Percentiles rank a stretch among this genome's conserved stretches.
Conservation (phyloP, 2,329 filamentous ascomycete species). For the Penicillium sp. region DNA sequence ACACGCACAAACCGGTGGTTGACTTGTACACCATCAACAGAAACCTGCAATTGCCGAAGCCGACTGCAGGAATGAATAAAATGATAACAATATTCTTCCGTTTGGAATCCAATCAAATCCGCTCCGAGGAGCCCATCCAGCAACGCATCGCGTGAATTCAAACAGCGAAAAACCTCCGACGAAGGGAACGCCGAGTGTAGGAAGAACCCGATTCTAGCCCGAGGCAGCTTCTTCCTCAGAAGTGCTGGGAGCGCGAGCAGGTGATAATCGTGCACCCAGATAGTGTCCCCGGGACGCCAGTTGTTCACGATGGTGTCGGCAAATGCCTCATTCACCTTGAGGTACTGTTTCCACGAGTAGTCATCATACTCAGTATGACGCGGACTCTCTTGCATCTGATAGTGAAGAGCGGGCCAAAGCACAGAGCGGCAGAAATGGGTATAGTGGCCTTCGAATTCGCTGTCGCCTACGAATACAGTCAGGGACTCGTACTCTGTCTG, state of each 20-base stretch:
- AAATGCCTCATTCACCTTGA: constrained; percentile 87
- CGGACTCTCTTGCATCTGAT: constrained; percentile 93
- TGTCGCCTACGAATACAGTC: constrained; percentile 82
- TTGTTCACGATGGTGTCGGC: constrained; percentile 83
- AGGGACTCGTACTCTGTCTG: constrained; percentile 79
- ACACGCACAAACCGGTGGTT: constrained; percentile 90
- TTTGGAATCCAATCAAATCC: constrained; percentile 89
- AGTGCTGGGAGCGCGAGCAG: constrained; percentile 81
- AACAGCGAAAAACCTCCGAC: constrained; percentile 88
- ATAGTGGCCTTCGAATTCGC: constrained; percentile 91
- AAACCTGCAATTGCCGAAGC: constrained; percentile 79
- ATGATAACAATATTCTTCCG: constrained; percentile 86
- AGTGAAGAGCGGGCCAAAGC: constrained; percentile 95
- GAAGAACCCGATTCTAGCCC: constrained; percentile 94
- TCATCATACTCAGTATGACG: constrained; percentile 97
- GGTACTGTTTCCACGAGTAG: constrained; percentile 92
- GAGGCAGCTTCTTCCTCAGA: constrained; percentile 77
- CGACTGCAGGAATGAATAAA: constrained; percentile 94
- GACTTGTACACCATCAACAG: constrained; percentile 78
- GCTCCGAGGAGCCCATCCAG: constrained; percentile 90
- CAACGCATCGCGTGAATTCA: constrained; percentile 79
- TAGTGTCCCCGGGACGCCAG: constrained; percentile 86
- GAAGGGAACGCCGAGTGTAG: constrained; percentile 93
- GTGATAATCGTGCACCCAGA: constrained; percentile 97
- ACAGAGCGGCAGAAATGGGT: constrained; percentile 95